phyloP scores from a whole-genome alignment of 495 filamentous ascomycete genomes.

The Entonaema liquescens region DNA sequence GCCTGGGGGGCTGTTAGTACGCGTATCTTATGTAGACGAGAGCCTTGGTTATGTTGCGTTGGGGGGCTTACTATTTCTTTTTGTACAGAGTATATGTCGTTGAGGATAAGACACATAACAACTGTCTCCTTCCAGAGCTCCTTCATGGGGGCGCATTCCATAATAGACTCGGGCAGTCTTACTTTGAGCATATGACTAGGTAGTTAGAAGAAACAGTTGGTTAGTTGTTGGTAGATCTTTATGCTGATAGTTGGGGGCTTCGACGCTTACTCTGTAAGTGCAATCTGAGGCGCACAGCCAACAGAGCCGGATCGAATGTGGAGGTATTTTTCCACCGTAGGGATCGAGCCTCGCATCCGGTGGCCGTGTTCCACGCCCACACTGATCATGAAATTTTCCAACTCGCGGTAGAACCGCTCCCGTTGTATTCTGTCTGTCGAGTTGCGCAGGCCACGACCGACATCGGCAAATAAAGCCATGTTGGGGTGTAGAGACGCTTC shows the following conservation, averaged over 20 bases:
- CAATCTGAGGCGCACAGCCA: conserved; percentile 43
- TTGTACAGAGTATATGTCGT: conserved; percentile 43
- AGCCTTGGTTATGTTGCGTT: too few species aligned
- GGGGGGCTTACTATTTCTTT: conserved; percentile 48
- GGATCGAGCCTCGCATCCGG: background rate
- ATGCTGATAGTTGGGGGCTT: background rate
- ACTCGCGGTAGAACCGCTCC: conserved; percentile 41
- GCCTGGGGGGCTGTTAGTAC: conserved; percentile 10
- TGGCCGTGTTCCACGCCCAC: background rate
- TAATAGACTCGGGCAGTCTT: conserved; percentile 41
- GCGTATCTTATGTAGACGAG: too few species aligned
- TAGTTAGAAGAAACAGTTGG: conserved; percentile 1
- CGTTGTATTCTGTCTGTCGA: conserved; percentile 36
- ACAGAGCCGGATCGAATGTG: conserved; percentile 43
- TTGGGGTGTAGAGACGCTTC: conserved; percentile 31
- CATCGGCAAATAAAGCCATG: conserved; percentile 42
- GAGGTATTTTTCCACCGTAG: conserved; percentile 34
- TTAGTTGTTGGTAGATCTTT: conserved; percentile 11
- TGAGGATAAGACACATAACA: conserved; percentile 44
- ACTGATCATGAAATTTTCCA: conserved; percentile 42
- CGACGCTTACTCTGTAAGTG: conserved; percentile 42
- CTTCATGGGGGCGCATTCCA: conserved; percentile 40
- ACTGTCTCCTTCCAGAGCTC: conserved; percentile 42
- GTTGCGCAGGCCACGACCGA: conserved; percentile 28
- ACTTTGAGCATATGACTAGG: conserved; percentile 42